Conservation (phyloP, 768 basidiomycete genomes). For the Mycena latifolia region DNA sequence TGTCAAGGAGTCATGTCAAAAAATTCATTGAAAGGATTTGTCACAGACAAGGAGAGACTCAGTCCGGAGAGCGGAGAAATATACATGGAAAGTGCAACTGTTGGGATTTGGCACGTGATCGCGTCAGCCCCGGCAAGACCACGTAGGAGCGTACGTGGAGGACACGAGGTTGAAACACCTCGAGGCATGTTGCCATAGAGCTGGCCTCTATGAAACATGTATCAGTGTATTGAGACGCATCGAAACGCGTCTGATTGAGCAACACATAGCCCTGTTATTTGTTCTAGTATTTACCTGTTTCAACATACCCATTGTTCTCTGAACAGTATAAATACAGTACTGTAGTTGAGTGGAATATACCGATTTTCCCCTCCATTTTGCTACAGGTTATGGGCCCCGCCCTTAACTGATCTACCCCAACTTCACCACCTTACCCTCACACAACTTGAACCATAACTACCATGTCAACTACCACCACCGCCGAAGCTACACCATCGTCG, state of each 20-base stretch:
- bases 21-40: too few species aligned
- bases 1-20: too few species aligned
- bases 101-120: constrained; percentile 9
- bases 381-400: background rate
- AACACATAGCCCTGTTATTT: background rate
- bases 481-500: constrained; percentile 13
- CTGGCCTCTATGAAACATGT: background rate
- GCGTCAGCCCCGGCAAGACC: background rate
- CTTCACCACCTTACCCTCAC: background rate
- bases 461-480: constrained; percentile 1
- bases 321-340: background rate
- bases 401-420: constrained; percentile 1
- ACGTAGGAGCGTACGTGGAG: background rate
- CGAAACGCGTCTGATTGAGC: too few species aligned
- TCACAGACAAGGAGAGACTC: too few species aligned
- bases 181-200: background rate
- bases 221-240: background rate
- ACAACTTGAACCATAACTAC: background rate
- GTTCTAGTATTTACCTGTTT: background rate
- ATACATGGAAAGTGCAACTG: too few species aligned
- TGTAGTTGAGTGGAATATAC: background rate
- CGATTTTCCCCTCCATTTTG: background rate
- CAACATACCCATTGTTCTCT: background rate
- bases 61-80: too few species aligned
- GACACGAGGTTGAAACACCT: background rate